These are phyloP conservation scores for Fusarium fujikuroi DNA, from an alignment of 2,329 filamentous ascomycete species.

Conservation along the genomic window DNA sequence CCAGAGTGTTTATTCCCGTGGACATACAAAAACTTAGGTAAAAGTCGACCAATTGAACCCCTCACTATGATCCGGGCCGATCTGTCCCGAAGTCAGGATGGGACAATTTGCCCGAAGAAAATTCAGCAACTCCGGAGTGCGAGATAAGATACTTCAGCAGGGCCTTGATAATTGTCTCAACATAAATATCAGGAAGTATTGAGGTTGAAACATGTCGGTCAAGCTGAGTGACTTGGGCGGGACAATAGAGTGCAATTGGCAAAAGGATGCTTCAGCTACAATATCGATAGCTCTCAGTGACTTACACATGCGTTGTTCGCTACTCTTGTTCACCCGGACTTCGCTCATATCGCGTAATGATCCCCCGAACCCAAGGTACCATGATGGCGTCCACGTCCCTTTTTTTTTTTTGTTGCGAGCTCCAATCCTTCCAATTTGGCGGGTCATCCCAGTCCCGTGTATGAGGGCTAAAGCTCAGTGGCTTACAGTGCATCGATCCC, in stretches of 20 bases:
- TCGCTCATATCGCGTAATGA: slow-evolving; percentile 41
- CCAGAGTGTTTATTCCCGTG: slow-evolving; percentile 2
- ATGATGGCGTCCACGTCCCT: slow-evolving; percentile 33
- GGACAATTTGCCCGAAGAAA: slow-evolving; percentile 25
- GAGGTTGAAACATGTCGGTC: not conserved
- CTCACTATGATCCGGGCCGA: slow-evolving; percentile 25
- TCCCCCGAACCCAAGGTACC: slow-evolving; percentile 37
- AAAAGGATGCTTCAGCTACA: not conserved
- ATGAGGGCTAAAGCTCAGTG: not conserved
- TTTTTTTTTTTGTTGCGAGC: slow-evolving; percentile 17
- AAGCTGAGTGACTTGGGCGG: not conserved
- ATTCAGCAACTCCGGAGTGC: slow-evolving; percentile 20
- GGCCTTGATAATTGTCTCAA: slow-evolving; percentile 37
- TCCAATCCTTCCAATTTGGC: slow-evolving; percentile 20
- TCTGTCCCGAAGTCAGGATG: slow-evolving; percentile 26
- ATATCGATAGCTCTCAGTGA: not conserved
- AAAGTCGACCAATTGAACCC: slow-evolving; percentile 7
- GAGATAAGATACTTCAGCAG: slow-evolving; percentile 29
- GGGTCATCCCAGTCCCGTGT: slow-evolving; percentile 21
- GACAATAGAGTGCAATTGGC: not conserved
- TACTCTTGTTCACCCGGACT: slow-evolving; percentile 22
- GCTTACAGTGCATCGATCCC: slow-evolving; percentile 17
- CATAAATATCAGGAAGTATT: slow-evolving; percentile 32
- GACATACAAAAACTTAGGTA: not conserved
- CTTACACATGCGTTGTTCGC: not conserved